These are phyloP conservation scores for Andrographis paniculata DNA, from an alignment of 305 asterid species.

Conservation along the genomic window DNA sequence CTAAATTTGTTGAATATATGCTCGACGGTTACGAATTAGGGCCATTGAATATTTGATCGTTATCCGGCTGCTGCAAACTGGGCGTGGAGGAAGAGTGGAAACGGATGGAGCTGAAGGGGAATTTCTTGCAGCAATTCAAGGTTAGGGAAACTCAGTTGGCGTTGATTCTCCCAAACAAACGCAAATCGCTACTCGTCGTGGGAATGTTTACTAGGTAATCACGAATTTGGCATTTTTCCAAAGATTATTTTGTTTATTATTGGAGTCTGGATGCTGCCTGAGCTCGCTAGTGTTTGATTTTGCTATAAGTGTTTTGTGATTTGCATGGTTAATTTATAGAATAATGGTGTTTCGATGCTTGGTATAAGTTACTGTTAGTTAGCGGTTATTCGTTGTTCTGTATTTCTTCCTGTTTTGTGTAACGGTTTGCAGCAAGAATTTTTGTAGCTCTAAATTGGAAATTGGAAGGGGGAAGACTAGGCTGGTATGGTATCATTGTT, in stretches of 20 bases:
- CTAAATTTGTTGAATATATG: neutral
- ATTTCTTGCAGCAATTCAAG: constrained; percentile 30
- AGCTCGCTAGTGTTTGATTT: neutral
- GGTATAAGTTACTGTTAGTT: no score
- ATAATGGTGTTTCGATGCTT: no score
- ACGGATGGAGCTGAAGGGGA: constrained; percentile 33
- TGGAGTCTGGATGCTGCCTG: no score
- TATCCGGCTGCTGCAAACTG: constrained; percentile 4
- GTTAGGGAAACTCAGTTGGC: constrained; percentile 28
- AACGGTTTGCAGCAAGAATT: no score
- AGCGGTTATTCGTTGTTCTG: no score
- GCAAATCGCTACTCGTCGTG: constrained; percentile 23
- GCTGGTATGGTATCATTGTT: no score
- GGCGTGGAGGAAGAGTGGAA: neutral
- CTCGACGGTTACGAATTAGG: neutral
- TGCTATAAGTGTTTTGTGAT: neutral
- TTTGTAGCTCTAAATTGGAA: no score
- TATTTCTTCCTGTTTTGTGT: no score
- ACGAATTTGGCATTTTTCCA: neutral
- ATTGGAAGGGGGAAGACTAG: no score
- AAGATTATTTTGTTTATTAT: neutral
- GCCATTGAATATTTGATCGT: constrained; percentile 6
- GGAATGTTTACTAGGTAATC: constrained; percentile 42
- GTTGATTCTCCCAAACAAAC: constrained; percentile 23
- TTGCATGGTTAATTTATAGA: neutral